Conservation (phyloP, 2,329 filamentous ascomycete species). For the Aspergillus latus region DNA sequence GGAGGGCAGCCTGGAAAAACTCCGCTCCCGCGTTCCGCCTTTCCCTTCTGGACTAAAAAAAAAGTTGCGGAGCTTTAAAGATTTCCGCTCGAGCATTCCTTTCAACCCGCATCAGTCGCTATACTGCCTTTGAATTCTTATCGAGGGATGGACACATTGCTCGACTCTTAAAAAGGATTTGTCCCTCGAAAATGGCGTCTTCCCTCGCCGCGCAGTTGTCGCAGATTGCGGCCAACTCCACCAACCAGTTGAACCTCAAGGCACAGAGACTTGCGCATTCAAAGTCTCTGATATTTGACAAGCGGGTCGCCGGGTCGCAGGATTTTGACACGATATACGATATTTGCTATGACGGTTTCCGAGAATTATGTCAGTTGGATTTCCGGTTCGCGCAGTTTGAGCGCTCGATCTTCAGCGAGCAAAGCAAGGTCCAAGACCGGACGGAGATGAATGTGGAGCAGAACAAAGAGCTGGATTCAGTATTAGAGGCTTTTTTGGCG, state of each 20-base stretch:
- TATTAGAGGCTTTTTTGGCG: slow-evolving; percentile 78
- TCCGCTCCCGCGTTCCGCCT: slow-evolving; percentile 25
- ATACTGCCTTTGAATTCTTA: slow-evolving; percentile 1
- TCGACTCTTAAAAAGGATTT: slow-evolving; percentile 16
- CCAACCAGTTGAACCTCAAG: slow-evolving; percentile 86
- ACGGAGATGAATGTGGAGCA: slow-evolving; percentile 78
- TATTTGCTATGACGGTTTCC: slow-evolving; percentile 83
- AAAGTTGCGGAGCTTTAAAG: slow-evolving; percentile 30
- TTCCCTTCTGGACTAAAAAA: slow-evolving; percentile 29
- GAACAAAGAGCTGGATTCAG: slow-evolving; percentile 76
- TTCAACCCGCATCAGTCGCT: slow-evolving; percentile 11
- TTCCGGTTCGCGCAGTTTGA: slow-evolving; percentile 72
- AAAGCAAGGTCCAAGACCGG: slow-evolving; percentile 86
- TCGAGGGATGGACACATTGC: slow-evolving; percentile 24
- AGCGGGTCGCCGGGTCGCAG: slow-evolving; percentile 78
- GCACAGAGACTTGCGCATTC: slow-evolving; percentile 89
- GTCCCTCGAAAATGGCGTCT: slow-evolving; percentile 64
- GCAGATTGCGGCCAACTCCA: slow-evolving; percentile 85
- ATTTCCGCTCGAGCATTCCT: slow-evolving; percentile 18
- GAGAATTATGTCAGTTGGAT: slow-evolving; percentile 87
- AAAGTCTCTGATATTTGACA: slow-evolving; percentile 92
- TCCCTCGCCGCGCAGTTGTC: slow-evolving; percentile 91
- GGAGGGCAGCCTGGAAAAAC: slow-evolving; percentile 27
- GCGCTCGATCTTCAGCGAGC: slow-evolving; percentile 83
- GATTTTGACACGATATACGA: slow-evolving; percentile 86